phyloP scores from a whole-genome alignment of 2,329 filamentous ascomycete species.

The Fusarium sp. region DNA sequence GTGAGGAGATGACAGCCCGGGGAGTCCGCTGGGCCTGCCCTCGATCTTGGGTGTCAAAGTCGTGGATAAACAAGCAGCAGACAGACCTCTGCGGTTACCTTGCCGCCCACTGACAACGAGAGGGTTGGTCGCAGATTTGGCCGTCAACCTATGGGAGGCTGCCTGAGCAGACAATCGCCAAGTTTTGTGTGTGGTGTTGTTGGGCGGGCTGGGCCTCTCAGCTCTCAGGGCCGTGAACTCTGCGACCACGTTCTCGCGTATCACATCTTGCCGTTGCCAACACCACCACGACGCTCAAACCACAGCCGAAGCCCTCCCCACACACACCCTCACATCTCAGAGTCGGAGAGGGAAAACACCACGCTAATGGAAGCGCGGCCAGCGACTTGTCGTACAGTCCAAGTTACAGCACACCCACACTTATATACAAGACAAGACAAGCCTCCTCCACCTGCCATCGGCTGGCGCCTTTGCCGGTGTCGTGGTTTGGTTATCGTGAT shows the following conservation, averaged over 20 bases:
- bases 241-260: conserved; percentile 33
- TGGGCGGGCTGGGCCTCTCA: conserved; percentile 19
- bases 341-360: not conserved
- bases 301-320: conserved; percentile 19
- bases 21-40: conserved; percentile 10
- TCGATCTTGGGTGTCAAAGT: conserved; percentile 28
- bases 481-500: not conserved
- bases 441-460: conserved; percentile 16
- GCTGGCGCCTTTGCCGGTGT: conserved; percentile 10
- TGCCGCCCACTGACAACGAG: conserved; percentile 32
- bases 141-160: conserved; percentile 20
- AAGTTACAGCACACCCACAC: conserved; percentile 8
- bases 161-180: conserved; percentile 9
- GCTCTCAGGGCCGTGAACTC: conserved; percentile 12
- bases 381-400: too few species aligned
- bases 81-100: conserved; percentile 7
- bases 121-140: conserved; percentile 22
- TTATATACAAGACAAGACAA: conserved; percentile 8
- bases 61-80: conserved; percentile 6
- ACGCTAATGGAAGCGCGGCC: conserved; percentile 4
- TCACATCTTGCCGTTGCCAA: conserved; percentile 22
- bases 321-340: conserved; percentile 13
- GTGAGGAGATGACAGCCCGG: conserved; percentile 39
- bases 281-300: conserved; percentile 13
- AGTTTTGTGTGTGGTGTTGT: conserved; percentile 31